Base-by-base conservation (phyloP, 768 basidiomycete genomes). In the Rhodotorula diobovata region DNA sequence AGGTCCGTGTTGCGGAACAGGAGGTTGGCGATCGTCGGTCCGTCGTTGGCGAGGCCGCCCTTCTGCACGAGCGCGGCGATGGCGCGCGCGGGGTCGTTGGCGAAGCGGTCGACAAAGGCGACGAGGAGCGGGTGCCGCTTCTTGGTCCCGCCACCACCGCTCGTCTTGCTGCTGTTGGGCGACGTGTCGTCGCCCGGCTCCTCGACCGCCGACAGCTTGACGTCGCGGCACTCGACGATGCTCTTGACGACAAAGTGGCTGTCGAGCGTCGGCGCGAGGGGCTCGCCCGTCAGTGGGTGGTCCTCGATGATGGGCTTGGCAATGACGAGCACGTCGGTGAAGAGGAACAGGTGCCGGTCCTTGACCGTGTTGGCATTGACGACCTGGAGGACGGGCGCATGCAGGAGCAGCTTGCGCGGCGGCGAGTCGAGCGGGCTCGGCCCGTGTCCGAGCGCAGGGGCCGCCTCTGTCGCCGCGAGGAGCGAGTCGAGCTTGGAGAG, bases 311-410 rank as follows among this genome's bases (percentile, higher is more conserved):
- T 84, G 21, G 93, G 93, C 80, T 98, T 98, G 51, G 94, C 89
- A 74, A 98, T 86, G 80, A 98, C 85, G 65, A 98, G 86, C 63
- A 98, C 86, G 80, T 99, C 96, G 80, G 84, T 92, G 85, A 99
- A 99, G n/a, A 98, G 85, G 83, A 98, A 94, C 18, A 98, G 85
- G 82, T 92, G 91, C 20, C 96, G 88, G 78, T 97, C 93, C 80
- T 98, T 97, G 80, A 93, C 90, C 1, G 90, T 93, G 80, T 95
- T 89, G 53, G 88, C 85, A 81, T 96, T 93, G 75, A 92, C 92
- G 23, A 98, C 92, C 81, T 99, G 96, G 11, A 95, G 83, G 14
- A 95, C 90, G 3, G 93, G 89, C 6, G 90, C 89, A 3, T 90
- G 89, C 53, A 94, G 82, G 25, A 96, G 82, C 51, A 97, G 82